These are phyloP conservation scores for Penicillium maclennaniae DNA, from an alignment of 495 filamentous ascomycete genomes.

Conservation along the genomic window DNA sequence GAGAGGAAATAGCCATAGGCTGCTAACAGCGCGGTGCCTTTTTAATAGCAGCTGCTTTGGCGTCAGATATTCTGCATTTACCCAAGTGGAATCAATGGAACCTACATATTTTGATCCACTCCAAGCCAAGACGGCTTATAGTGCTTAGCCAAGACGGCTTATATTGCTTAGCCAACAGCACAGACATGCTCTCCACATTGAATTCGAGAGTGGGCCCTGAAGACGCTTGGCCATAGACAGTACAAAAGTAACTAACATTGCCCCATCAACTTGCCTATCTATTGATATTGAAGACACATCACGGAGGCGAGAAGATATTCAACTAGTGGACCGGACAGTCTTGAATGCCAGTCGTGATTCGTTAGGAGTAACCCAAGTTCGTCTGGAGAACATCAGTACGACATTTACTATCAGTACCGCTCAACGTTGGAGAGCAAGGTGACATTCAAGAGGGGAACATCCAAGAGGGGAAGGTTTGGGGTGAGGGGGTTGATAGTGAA, in stretches of 20 bases:
- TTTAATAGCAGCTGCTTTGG: not conserved
- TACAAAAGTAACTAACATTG: not conserved
- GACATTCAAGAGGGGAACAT: slow-evolving; percentile 21
- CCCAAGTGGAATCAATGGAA: not conserved
- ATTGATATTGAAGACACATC: too few relatives aligned
- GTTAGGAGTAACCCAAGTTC: not conserved
- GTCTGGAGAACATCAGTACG: not conserved
- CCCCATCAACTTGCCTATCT: too few relatives aligned
- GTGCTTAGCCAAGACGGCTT: not conserved
- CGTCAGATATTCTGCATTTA: too few relatives aligned
- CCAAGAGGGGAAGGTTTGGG: slow-evolving; percentile 9
- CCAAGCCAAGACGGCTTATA: not conserved
- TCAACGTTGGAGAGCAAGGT: slow-evolving; percentile 11
- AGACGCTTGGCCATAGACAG: not conserved
- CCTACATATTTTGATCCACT: not conserved
- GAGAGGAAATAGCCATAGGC: not conserved
- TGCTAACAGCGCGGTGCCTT: not conserved
- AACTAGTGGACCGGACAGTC: too few relatives aligned
- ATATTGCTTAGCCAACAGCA: not conserved
- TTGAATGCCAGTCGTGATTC: too few relatives aligned
- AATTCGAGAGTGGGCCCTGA: not conserved
- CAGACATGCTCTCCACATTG: not conserved
- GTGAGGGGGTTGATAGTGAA: slow-evolving; percentile 10
- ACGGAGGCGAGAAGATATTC: too few relatives aligned
- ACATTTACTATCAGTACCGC: slow-evolving; percentile 1